Evolutionary conservation across 1,139 yeast species (phyloP), one percentile per base, ranked within the genome.

Genomic region (Geotrichum phurueaensis): DNA sequence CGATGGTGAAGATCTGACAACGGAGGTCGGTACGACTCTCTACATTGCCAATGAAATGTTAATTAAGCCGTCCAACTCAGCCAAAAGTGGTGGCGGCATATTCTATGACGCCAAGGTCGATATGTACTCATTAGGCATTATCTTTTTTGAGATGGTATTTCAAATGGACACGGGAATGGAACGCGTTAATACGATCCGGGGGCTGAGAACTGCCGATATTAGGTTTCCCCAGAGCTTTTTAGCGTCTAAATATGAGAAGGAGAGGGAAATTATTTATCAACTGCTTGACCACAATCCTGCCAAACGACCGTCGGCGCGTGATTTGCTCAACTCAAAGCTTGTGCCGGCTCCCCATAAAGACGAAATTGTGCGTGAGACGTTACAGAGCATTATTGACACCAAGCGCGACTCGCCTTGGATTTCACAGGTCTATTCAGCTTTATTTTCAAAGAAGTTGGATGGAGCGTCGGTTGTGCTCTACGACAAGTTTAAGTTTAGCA

Each of bases 101-200:
- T 61, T 82, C 29, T 94, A 94, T 71, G 87, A 91, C 70, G 96
- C 89, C 65, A 94, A 94, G 67, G 96, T 94, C 27, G 99, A 95
- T 71, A 87, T 95, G 89, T 95, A 91, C 71, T 91, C 99, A 0
- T 75, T 95, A 58, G 99, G 99, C 3, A 84, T 95, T 36, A 94
- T 95, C 1, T 90, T 94, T 71, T 94, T 94, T 73, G 99, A 95
- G 72, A 92, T 95, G 98, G 83, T 91, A 39, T 90, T 86, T 73
- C 79, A 86, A 0, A 79, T 94, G 69, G 78, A 80, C 18, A 95
- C 99, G 0, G 94, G 91, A 2, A 94, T 95, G 97, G 99, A 95
- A 72, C 79, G 99, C 60, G 92, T 88, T 2, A 79, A 79, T 55
- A 88, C 84, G 12, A 75, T 94, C 31, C 82, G 85, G 63, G 79